Base-by-base conservation (phyloP, 1,139 yeast species). In the Yamadazyma membranifaciens region DNA sequence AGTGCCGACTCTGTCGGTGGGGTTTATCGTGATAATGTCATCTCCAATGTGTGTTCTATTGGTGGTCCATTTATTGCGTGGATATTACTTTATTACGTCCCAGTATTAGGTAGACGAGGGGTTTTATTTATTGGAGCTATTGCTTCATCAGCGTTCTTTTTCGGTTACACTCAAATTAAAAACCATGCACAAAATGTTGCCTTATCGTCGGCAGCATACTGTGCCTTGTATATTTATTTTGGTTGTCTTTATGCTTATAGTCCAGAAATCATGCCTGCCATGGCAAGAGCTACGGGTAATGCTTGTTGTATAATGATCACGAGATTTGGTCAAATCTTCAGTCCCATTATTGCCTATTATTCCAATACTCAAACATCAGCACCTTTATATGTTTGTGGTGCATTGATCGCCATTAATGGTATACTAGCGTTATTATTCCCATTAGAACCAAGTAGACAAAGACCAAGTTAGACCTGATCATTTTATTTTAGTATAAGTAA, bases 301-400 rank as follows among this genome's bases (percentile, higher is more conserved):
- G 64, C 64, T 34, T 49, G 64, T 42, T 60, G 65, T 41, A 51
- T 65, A 31, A 57, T 59, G 38, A 50, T 54, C 14, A 62, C 62
- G 2, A 53, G 70, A 47, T 47, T 60, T 35, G 61, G 62, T 22
- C 62, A 65, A 13, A 50, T 56, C 10, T 51, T 65, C 35, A 56
- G 59, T 14, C 69, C 71, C 5, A 50, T 64, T 6, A 61, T 65
- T 39, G 63, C 63, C 20, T 63, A 53, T 38, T 64, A 49, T 41
- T 50, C 64, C 6, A 49, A 61, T 40, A 60, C 66, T 20, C 41
- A 59, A 9, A 47, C 64, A 2, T 42, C 62, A 11, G 57, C 57
- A n/a, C 69, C 70, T 6, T 62, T 65, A 39, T 65, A 63, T 58
- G 47, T 50, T 16, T 65, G 69, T 54, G 69, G 65, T 6, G 65